phyloP scores from a whole-genome alignment of 345 rosid species.

The Balakata baccata region DNA sequence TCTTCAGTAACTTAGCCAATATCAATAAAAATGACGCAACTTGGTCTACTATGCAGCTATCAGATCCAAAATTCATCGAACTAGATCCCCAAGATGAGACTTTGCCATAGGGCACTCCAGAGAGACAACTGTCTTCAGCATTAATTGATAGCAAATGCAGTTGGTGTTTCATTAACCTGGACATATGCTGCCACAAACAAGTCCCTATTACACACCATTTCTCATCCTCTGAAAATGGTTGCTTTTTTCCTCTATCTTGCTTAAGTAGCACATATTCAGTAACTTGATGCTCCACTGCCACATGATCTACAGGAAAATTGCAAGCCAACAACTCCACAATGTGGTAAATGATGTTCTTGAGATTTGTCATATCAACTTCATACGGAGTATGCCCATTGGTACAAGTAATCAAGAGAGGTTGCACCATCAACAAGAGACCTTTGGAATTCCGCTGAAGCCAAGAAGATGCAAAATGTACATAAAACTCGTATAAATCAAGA shows the following conservation, averaged over 20 bases:
- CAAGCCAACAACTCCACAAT: slow-evolving; percentile 25
- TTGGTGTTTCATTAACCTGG: slow-evolving; percentile 56
- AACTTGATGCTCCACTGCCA: slow-evolving; percentile 22
- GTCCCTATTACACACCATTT: slow-evolving; percentile 61
- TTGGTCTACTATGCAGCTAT: slow-evolving; percentile 37
- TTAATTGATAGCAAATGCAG: slow-evolving; percentile 37
- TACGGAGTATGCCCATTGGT: slow-evolving; percentile 54
- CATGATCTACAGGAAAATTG: slow-evolving; percentile 28
- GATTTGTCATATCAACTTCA: slow-evolving; percentile 59
- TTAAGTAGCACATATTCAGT: slow-evolving; percentile 23
- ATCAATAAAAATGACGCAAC: slow-evolving; percentile 33
- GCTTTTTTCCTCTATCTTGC: slow-evolving; percentile 30
- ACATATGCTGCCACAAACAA: slow-evolving; percentile 77
- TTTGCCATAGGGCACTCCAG: slow-evolving; percentile 29
- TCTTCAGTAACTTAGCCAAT: slow-evolving; percentile 45
- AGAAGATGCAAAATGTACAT: slow-evolving; percentile 55
- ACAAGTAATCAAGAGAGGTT: slow-evolving; percentile 53
- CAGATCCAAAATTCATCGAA: slow-evolving; percentile 33
- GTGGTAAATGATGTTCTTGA: slow-evolving; percentile 42
- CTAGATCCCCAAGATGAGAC: slow-evolving; percentile 32
- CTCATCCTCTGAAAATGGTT: slow-evolving; percentile 68
- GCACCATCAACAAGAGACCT: slow-evolving; percentile 55
- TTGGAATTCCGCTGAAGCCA: slow-evolving; percentile 60
- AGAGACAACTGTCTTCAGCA: slow-evolving; percentile 37
- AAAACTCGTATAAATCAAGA: slow-evolving; percentile 69